Base-by-base conservation (phyloP, 495 filamentous ascomycete genomes). In the Rhizodiscina lignyota region DNA sequence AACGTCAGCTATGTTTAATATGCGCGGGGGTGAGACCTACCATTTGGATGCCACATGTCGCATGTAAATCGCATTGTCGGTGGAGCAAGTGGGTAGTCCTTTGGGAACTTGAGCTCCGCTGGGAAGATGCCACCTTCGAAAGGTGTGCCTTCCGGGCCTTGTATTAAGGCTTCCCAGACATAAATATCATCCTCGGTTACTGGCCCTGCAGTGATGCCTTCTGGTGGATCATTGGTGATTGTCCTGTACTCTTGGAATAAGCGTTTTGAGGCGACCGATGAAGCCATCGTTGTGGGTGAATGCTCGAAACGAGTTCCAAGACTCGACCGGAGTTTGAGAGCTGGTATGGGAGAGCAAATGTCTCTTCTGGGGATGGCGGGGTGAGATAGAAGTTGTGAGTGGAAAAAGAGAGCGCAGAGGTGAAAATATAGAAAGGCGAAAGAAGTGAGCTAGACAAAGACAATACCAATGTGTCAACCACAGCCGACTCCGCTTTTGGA, bases 171-270 rank as follows among this genome's bases (percentile, higher is more conserved):
- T 63, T 99, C 89, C 89, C 89, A 99, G 54, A 82, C 64, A 50
- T 92, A 83, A 51, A 96, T 77, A 63, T 99, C 83, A 58, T 93
- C 86, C 64, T 99, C 89, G 38, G 71, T 76, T 37, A 93, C 69
- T 15, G 89, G 89, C 27, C 89, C 91, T 12, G 91, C 89, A 40
- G 80, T 91, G 59, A 99, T 94, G 44, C 89, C 91, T 32, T 92
- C 83, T 8, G 84, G 82, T 2, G 83, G 77, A 61, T 83, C 82
- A 51, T 71, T 79, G 41, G 77, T 77, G 33, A 87, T 77, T 38
- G 67, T 75, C 44, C 79, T 77, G 78, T 99, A 99, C 64, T 99
- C 89, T 61, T 87, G 81, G 58, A 94, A 84, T 42, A 99, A 80
- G 29, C 89, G 89, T 44, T 87, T 87, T 53, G 86, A 82, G 42